Evolutionary conservation across 2,329 filamentous ascomycete species (phyloP), one percentile per base, ranked within the genome.

Genomic region (Xylariaceae sp.): DNA sequence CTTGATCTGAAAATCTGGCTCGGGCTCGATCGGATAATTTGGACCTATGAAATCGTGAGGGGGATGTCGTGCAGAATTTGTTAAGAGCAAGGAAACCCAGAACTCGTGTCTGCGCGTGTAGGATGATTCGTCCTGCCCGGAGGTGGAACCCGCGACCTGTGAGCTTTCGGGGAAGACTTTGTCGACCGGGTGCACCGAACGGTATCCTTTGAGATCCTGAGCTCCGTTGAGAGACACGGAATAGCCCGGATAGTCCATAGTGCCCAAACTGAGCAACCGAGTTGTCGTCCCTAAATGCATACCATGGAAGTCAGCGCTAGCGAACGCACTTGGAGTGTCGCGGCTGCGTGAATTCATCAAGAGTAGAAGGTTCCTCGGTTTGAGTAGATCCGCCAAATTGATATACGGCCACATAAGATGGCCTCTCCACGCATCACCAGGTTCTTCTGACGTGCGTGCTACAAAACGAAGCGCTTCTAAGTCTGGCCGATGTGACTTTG

Each of bases 331-430:
- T 10, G 48, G 48, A 28, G 22, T 19, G 34, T 50, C 31, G 42
- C 34, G 48, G 13, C 48, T 34, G 10, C 42, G 34, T 3, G 48
- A 17, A 12, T 50, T 46, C 10, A 50, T 14, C 2, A 50, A 12
- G 2, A 45, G n/a, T 11, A 41, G 34, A 14, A 45, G n/a, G 13
- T 34, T 36, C 17, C 47, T 39, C 22, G 17, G 11, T 4, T 43
- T 33, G 14, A 16, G 6, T 11, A 41, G 39, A 28, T 50, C 39
- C 3, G 41, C 43, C 9, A 38, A 42, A 31, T 46, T 46, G 34
- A 50, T 46, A 12, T 41, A n/a, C 2, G 42, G 48, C 48, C 42
- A 50, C 28, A 36, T 42, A 13, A 31, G 43, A 14, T 44, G 17
- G 31, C 31, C 10, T 19, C 16, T 38, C 16, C 3, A 38, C 5